Base-by-base conservation (phyloP, 352 stramenopile species). In the Elongisporangium anandrum region DNA sequence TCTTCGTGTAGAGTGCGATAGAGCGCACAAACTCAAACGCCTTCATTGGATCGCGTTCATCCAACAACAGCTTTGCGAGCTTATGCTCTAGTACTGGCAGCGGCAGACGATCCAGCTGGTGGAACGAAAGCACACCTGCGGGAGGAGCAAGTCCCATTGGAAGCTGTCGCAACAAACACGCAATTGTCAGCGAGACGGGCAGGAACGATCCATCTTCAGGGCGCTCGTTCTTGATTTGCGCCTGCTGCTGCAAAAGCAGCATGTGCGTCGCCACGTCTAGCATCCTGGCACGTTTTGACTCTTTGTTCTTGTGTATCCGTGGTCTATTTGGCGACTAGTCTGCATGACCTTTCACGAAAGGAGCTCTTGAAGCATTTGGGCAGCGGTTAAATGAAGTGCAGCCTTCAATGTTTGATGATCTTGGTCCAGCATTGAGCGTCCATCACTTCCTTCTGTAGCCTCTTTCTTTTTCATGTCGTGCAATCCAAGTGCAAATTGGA, bases 121-220 rank as follows among this genome's bases (percentile, higher is more conserved):
- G 66, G 39, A 81, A 63, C 15, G 70, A 79, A n/a, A 80, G 34
- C 15, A 64, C 56, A 1, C 65, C 69, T 2, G 63, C 55, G 1
- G 71, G 71, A 13, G 75, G 75, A 29, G 73, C 69, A 13, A 87
- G 41, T 3, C 72, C 72, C 2, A 63, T 50, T 2, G 79, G 79
- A n/a, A 79, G 65, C 29, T 85, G 77, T 0, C 68, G 72, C 52
- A 79, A 39, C 15, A 89, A 24, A 61, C 79, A 83, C 20, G 77
- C 65, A 29, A 85, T 26, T 0, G 68, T 64, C 21, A 89, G 60
- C n/a, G 75, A 77, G 5, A 86, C 48, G 38, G 74, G 76, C 50
- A 88, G 54, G 63, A 88, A 88, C 2, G 77, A 84, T 0, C 12
- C 59, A 45, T 87, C 79, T 3, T n/a, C 38, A 0, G 79, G 77